Percentiles rank a stretch among this genome's conserved stretches.
phyloP scores from a whole-genome alignment of 441 rosid species.

The Breynia disticha region DNA sequence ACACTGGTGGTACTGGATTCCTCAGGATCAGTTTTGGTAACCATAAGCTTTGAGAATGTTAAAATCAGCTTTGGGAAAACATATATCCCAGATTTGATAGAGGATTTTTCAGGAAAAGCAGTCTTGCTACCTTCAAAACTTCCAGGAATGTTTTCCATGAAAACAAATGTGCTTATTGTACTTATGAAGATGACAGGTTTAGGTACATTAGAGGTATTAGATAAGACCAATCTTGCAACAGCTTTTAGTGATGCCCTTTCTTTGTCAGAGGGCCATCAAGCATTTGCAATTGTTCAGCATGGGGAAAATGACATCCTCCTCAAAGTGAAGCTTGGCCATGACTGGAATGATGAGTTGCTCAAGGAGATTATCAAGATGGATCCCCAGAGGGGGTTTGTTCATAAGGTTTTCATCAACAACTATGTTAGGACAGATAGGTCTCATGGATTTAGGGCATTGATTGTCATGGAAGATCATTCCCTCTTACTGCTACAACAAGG shows the following conservation, averaged over 20 bases:
- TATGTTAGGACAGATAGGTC: slow-evolving; percentile 84
- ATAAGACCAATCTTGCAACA: slow-evolving; percentile 44
- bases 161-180: slow-evolving; percentile 26
- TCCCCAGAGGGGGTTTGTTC: slow-evolving; percentile 67
- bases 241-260: slow-evolving; percentile 72
- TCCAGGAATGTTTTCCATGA: slow-evolving; percentile 50
- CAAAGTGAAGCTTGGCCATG: slow-evolving; percentile 53
- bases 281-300: slow-evolving; percentile 70
- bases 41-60: slow-evolving; percentile 49
- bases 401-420: slow-evolving; percentile 85
- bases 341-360: slow-evolving; percentile 63
- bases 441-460: slow-evolving; percentile 89
- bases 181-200: slow-evolving; percentile 44
- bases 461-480: slow-evolving; percentile 99
- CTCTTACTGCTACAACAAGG: slow-evolving; percentile 89
- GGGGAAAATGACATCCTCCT: slow-evolving; percentile 53
- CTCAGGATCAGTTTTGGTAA: slow-evolving; percentile 43
- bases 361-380: slow-evolving; percentile 68
- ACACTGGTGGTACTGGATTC: slow-evolving; percentile 69
- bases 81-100: slow-evolving; percentile 45
- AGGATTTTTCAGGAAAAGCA: slow-evolving; percentile 38
- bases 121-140: slow-evolving; percentile 51
- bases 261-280: slow-evolving; percentile 53
- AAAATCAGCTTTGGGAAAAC: slow-evolving; percentile 49
- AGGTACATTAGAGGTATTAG: slow-evolving; percentile 66